Evolutionary conservation across 75 land plant species (phyloP), one percentile per base, ranked within the genome.

Genomic region (Gnetum montanum): DNA sequence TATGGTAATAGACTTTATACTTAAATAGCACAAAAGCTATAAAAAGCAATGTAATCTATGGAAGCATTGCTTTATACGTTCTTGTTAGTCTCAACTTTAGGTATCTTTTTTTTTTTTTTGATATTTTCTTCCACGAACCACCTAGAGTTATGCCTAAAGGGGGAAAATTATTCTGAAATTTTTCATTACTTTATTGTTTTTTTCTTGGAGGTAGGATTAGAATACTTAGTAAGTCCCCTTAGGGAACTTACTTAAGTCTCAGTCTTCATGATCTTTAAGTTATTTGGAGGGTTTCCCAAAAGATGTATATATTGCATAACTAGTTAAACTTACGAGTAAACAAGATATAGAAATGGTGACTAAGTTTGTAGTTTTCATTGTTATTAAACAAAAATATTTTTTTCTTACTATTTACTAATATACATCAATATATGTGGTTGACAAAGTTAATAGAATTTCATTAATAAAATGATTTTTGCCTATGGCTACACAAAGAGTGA

Each of bases 401-500:
- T 8, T 1, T 0, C 12, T 36, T 36, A 36, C 38, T 8, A 36
- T 36, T 8, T 36, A 36, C 0, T 36, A 36, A n/a, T n/a, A n/a
- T n/a, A n/a, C n/a, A n/a, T n/a, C n/a, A n/a, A n/a, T n/a, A n/a
- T n/a, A n/a, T n/a, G n/a, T n/a, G n/a, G n/a, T n/a, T n/a, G n/a
- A 36, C 0, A 36, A 36, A 36, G 38, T 36, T 36, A 36, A 36
- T 1, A 36, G 0, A 36, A 8, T 13, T 36, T 13, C 7, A 36
- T 13, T 13, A 36, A 36, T 36, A 36, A 8, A 36, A 36, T 36
- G 12, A 13, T 36, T 36, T 36, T n/a, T n/a, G n/a, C n/a, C 38
- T 52, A 52, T 52, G 55, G 55, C 54, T 60, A 46, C 27, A 45
- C 27, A 60, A 3, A 60, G 24, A n/a, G 46, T 60, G 27, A 30